Evolutionary conservation across 1,284 basidiomycete genomes (phyloP).

Genomic region (Heterobasidion occidentale): DNA sequence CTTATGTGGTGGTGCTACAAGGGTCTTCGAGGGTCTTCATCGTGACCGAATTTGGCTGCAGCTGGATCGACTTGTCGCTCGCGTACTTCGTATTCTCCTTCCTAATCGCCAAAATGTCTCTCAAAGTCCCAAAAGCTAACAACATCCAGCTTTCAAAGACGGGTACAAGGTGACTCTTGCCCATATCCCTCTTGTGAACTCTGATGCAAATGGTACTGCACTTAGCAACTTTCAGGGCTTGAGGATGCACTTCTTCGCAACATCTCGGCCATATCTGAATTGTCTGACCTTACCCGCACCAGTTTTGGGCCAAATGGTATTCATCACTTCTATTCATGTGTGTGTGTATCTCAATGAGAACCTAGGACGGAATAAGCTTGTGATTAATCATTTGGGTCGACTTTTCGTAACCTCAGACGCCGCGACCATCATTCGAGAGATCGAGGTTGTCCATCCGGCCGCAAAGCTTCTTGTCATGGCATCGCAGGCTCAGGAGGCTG

Average conservation of each 20-base stretch:
- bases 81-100: not conserved
- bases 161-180: slow-evolving; percentile 69
- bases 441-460: slow-evolving; percentile 97
- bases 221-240: slow-evolving; percentile 78
- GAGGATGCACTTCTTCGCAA: slow-evolving; percentile 94
- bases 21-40: too few relatives aligned
- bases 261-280: slow-evolving; percentile 91
- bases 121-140: slow-evolving; percentile 90
- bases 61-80: not conserved
- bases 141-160: slow-evolving; percentile 93
- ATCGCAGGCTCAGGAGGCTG: slow-evolving; percentile 91
- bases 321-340: slow-evolving; percentile 5
- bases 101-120: slow-evolving; percentile 55
- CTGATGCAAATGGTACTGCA: slow-evolving; percentile 6
- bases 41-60: too few relatives aligned
- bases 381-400: slow-evolving; percentile 94
- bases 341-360: not conserved
- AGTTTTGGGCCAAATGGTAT: slow-evolving; percentile 94
- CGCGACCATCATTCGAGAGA: slow-evolving; percentile 96
- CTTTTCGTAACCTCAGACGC: slow-evolving; percentile 99
- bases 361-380: slow-evolving; percentile 85
- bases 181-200: slow-evolving; percentile 1
- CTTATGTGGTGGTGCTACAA: too few relatives aligned
- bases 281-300: slow-evolving; percentile 93
- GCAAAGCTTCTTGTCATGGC: slow-evolving; percentile 98